phyloP scores from a whole-genome alignment of 2,329 filamentous ascomycete genomes.

The Pleomassaria siparia region DNA sequence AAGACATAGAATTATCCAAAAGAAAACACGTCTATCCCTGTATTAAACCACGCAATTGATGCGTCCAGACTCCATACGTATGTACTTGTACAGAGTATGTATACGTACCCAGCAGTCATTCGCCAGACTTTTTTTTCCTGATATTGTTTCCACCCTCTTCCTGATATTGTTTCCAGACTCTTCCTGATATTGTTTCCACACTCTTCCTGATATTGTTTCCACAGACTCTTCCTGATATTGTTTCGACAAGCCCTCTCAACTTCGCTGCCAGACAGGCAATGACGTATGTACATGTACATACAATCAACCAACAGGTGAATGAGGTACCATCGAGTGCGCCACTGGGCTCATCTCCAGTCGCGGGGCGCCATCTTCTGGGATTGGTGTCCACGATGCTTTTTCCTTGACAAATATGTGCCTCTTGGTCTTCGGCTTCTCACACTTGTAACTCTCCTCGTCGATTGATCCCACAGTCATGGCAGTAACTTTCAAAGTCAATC shows the following conservation, averaged over 20 bases:
- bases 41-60: not conserved
- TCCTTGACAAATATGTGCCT: constrained; percentile 51
- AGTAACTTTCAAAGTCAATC: constrained; percentile 19
- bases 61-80: too few species aligned
- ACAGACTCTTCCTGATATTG: too few species aligned
- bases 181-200: too few species aligned
- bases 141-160: too few species aligned
- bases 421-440: constrained; percentile 28
- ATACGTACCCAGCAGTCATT: not conserved
- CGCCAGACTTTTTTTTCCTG: too few species aligned
- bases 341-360: not conserved
- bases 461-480: constrained; percentile 46
- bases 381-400: constrained; percentile 33
- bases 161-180: too few species aligned
- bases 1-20: not conserved
- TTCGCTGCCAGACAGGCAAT: not conserved
- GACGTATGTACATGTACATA: not conserved
- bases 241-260: not conserved
- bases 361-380: constrained; percentile 28
- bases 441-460: constrained; percentile 43
- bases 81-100: too few species aligned
- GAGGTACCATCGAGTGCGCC: not conserved
- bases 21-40: not conserved
- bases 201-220: too few species aligned
- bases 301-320: not conserved